Base-by-base conservation (phyloP, 768 basidiomycete genomes). In the Xerocomus brunneocitrinus region DNA sequence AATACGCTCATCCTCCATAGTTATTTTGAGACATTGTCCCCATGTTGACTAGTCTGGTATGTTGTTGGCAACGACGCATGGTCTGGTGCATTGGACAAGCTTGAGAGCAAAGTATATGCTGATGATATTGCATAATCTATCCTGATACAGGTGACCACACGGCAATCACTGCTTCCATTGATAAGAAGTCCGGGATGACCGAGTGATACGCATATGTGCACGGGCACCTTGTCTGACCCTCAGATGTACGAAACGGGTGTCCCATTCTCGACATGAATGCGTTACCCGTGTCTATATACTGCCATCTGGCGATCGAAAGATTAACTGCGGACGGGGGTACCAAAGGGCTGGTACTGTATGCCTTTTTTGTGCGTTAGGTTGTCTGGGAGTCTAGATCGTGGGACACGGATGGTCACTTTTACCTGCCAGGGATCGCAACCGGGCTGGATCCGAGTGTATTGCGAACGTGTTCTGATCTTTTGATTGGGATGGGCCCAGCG, bases 1-100 rank as follows among this genome's bases (percentile, higher is more conserved):
- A 48, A 42, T 70, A 58, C 24, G 35, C 62, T n/a, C 58, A 57
- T 24, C 52, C 58, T 31, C 36, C 51, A 52, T 67, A 56, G 35
- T 8, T 41, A 49, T 32, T 39, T 25, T 38, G 25, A 31, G 44
- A 8, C 27, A 30, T 22, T 16, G 27, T n/a, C 16, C 10, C 8
- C 28, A 45, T 32, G 30, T n/a, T 32, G 16, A 8, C 3, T 45
- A 45, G 2, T n/a, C 8, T 22, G 25, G 13, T 27, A 27, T 27
- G 25, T 42, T 25, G 10, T 42, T 42, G 41, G 41, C 14, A 42
- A 25, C 40, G 24, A 28, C 40, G 40, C 31, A 19, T 19, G 19
- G 19, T 19, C 19, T 19, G 19, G 19, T 19, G 19, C 19, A 19
- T 19, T 19, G 19, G 4, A 40, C 19, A 22, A 14, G 22, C 6